Evolutionary conservation across 306 rosid genomes (phyloP), one percentile per base, ranked within the genome.

Genomic region (Corylus heterophylla): DNA sequence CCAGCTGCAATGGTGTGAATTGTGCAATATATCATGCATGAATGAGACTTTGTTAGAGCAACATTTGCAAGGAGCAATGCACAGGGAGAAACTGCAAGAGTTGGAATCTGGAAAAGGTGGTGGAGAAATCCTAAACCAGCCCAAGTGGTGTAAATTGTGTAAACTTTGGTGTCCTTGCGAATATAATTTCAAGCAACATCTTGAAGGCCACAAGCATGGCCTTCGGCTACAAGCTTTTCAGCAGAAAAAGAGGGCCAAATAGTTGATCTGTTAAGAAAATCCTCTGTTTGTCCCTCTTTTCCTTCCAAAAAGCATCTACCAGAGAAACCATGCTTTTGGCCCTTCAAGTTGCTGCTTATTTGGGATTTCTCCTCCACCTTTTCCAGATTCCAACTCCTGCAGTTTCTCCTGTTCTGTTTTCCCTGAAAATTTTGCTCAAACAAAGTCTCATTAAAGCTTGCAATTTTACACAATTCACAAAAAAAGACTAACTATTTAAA

Each of bases 201-300:
- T 81, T 54, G 62, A 70, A 25, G 88, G 85, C 7, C 82, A 67
- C 63, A 81, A 78, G 51, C 85, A 85, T 80, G 44, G 6, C 44
- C 6, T 69, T 18, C 50, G 51, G 5, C 3, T 74, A 50, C 80
- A 74, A 74, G 18, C 44, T 16, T 12, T 74, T 73, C 35, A 74
- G 78, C 61, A 62, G 54, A 29, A 79, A 48, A 66, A 17, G 25
- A 3, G 42, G 37, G 39, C 62, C 50, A 54, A 55, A 74, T 50
- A 17, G 50, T 49, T 67, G 44, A 14, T 64, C 62, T 5, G 12
- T 48, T 48, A 48, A 8, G 51, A 10, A 31, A 31, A 54, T 10
- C 44, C 56, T 58, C 58, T 17, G 42, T 74, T 55, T 54, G 50
- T 54, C 39, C 37, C 42, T 3, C 25, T 17, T 66, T 48, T 79